phyloP scores from a whole-genome alignment of 2,329 filamentous ascomycete genomes.

The Apiospora rasikravindrae region DNA sequence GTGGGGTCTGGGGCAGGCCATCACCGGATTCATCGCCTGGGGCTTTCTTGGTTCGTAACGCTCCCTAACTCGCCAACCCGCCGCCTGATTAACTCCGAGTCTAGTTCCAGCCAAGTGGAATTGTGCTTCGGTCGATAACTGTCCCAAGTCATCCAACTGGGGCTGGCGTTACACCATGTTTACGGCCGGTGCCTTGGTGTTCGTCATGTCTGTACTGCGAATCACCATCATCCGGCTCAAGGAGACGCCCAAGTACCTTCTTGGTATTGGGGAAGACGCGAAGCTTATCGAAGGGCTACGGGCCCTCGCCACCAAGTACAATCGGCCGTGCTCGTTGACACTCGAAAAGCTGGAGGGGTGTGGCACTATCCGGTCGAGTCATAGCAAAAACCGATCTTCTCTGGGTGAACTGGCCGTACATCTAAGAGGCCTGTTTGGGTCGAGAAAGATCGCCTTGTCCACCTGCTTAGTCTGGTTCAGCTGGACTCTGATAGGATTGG shows the following conservation, averaged over 20 bases:
- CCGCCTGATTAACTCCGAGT: neutral
- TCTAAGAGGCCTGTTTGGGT: conserved; percentile 68
- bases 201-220: conserved; percentile 57
- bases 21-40: conserved; percentile 56
- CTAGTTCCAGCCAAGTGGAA: conserved; percentile 47
- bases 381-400: conserved; percentile 41
- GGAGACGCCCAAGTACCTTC: conserved; percentile 65
- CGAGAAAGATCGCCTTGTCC: conserved; percentile 62
- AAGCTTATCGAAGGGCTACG: conserved; percentile 52
- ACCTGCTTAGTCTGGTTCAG: conserved; percentile 71
- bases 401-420: conserved; percentile 52
- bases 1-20: conserved; percentile 55
- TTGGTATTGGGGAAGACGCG: conserved; percentile 57
- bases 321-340: conserved; percentile 48
- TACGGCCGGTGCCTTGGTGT: conserved; percentile 51
- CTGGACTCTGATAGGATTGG: conserved; percentile 73
- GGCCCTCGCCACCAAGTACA: conserved; percentile 44
- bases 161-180: conserved; percentile 58
- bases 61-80: neutral
- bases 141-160: conserved; percentile 51
- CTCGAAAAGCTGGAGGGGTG: conserved; percentile 52
- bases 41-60: conserved; percentile 49
- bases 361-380: conserved; percentile 46
- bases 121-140: conserved; percentile 44
- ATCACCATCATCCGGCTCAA: conserved; percentile 59